These are phyloP conservation scores for Ambispora gerdemannii DNA, from an alignment of 192 early-diverging fungal genomes.

Conservation along the genomic window DNA sequence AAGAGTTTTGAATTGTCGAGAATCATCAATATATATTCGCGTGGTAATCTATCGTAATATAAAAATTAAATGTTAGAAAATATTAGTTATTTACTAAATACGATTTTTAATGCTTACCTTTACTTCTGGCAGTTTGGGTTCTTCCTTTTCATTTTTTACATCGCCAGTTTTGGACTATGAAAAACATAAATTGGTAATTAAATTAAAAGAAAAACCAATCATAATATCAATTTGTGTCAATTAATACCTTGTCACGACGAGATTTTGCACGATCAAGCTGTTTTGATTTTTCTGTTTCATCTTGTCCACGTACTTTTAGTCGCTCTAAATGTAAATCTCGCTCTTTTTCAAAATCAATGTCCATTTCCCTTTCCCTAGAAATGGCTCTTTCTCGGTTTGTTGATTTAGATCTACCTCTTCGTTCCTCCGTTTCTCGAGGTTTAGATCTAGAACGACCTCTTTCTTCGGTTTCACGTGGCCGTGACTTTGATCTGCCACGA, in stretches of 20 bases:
- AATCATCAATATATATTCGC: slow-evolving; percentile 87
- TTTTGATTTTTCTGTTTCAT: background rate
- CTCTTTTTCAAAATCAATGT: slow-evolving; percentile 19
- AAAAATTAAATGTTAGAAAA: background rate
- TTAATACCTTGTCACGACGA: slow-evolving; percentile 5
- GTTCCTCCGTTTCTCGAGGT: slow-evolving; percentile 1
- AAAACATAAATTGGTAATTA: background rate
- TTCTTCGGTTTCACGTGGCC: background rate
- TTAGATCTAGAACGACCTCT: background rate
- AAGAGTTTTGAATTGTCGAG: slow-evolving; percentile 71
- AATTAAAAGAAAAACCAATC: background rate
- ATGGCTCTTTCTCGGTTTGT: background rate
- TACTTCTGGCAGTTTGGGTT: background rate
- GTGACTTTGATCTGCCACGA: background rate
- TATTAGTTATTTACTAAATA: background rate
- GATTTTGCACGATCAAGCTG: background rate
- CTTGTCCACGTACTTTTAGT: background rate
- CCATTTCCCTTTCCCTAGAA: background rate
- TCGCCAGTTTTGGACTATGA: background rate
- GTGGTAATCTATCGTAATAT: slow-evolving; percentile 52
- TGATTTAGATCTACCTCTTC: background rate
- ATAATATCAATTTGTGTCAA: background rate
- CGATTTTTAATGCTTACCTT: background rate
- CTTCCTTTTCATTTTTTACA: background rate
- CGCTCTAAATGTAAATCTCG: background rate